Base-by-base conservation (phyloP, 164 flowering plant genomes). In the Piper betle region DNA sequence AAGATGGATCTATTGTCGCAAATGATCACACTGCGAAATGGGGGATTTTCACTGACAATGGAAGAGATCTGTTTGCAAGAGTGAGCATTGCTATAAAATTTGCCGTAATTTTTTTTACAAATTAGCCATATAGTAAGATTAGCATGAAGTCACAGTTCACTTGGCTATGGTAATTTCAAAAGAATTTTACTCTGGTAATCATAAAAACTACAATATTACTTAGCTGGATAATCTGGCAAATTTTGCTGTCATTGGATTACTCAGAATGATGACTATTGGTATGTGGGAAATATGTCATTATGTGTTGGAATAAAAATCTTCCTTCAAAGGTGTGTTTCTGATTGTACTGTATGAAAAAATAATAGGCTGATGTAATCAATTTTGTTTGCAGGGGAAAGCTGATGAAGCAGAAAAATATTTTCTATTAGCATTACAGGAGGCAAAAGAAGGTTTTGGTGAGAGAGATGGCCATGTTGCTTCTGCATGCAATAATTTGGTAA, bases 381-480 rank as follows among this genome's bases (percentile, higher is more conserved):
- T 52, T 18, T 64, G 52, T 39, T 61, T 59, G 15, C 52, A 88
- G 92, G 88, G 96, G 37, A 82, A 81, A 73, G 54, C 82, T 50
- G 79, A 76, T 58, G 87, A 84, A 69, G 96, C 98, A 64, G 91
- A 87, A 72, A 78, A 62, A 37, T 74, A 71, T 57, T 93, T 93
- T 65, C n/a, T 72, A 64, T 76, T 76, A 69, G 96, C 98, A 15
- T 50, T 89, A 38, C 71, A 81, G 73, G 96, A 93, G 81, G 98
- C 98, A 68, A 87, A 80, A 77, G 77, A 82, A 69, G 96, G 96
- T 54, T 93, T 89, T 67, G 96, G 98, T 40, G 85, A 80, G 69
- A 78, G 75, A 68, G 98, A 89, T 74, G 77, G 94, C 0, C 96
- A 93, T 80, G 98, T 89, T 75, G 98, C 98, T 58, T 83, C 98